Evolutionary conservation across 345 rosid genomes (phyloP), one percentile per base, ranked within the genome.

Genomic region (Dipteronia sinensis): DNA sequence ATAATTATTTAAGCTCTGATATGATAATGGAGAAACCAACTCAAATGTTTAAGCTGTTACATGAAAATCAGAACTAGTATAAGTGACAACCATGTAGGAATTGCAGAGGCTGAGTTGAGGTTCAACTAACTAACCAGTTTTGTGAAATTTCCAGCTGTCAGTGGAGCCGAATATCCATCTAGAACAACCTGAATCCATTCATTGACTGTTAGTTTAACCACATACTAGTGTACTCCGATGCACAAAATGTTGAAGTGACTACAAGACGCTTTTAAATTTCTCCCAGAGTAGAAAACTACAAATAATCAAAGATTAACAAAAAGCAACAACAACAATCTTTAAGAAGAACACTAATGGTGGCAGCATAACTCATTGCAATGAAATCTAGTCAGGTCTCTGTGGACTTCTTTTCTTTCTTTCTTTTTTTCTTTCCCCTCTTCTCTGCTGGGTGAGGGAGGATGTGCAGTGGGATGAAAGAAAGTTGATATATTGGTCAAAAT

Each of bases 91-190:
- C 44, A 17, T 66, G 55, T 75, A 51, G 38, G 40, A 31, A 53
- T 11, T 17, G 12, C 63, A 65, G 55, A 76, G 81, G 67, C 23
- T 49, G 73, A 73, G 65, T 78, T 68, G 83, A 82, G 86, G 83
- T 76, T 83, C 78, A 86, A 90, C 86, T 91, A 91, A 96, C 98
- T 92, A 92, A 93, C 97, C 99, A 89, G 92, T 85, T 95, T 95
- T 79, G 90, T 93, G 1, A 95, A 85, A 80, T 93, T 93, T 74
- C 98, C 99, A 0, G 95, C 88, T 9, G 99, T 95, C 72, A 95
- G 73, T 6, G 98, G 99, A 25, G 96, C 98, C 68, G 97, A 95
- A 83, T 86, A 95, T 77, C 99, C 99, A 84, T 93, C 96, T 42
- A 95, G 75, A 76, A 91, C 85, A 47, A 95, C 85, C 97, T 93